Percentiles rank a stretch among this genome's conserved stretches.
Conservation (phyloP, 495 filamentous ascomycete species). For the Penicillium robsamsonii region DNA sequence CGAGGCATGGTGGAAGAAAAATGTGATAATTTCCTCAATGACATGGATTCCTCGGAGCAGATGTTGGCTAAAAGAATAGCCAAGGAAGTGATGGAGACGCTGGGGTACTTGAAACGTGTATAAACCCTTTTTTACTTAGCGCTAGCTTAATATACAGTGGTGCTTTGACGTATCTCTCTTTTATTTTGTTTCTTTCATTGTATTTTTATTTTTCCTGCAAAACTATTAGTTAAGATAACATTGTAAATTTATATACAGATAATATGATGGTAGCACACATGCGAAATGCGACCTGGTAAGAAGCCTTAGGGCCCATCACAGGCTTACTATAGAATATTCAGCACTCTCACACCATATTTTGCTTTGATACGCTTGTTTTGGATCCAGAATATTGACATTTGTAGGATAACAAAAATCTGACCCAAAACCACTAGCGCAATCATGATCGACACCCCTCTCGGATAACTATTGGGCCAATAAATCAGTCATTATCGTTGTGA, state of each 20-base stretch:
- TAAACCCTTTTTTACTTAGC: too few species aligned
- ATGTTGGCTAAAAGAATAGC: constrained; percentile 4
- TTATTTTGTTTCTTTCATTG: too few species aligned
- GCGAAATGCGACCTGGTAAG: background rate
- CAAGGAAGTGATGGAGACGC: background rate
- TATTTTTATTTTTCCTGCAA: too few species aligned
- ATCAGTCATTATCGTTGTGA: background rate
- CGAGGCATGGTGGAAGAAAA: background rate
- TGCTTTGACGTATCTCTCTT: too few species aligned
- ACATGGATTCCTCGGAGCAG: background rate
- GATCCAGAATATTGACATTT: background rate
- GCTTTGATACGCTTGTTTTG: background rate
- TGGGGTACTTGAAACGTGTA: background rate
- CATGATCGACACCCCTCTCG: constrained; percentile 26
- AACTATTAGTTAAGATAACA: background rate
- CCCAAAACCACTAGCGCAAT: constrained; percentile 20
- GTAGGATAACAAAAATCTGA: constrained; percentile 9
- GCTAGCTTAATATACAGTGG: too few species aligned
- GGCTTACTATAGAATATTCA: background rate
- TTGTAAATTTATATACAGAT: background rate
- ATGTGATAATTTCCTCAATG: background rate
- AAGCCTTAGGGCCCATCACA: background rate
- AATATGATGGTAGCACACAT: background rate
- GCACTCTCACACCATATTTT: background rate
- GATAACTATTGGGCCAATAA: constrained; percentile 14